phyloP scores from a whole-genome alignment of 2,329 filamentous ascomycete species.

The Tolypocladium ovalisporum region DNA sequence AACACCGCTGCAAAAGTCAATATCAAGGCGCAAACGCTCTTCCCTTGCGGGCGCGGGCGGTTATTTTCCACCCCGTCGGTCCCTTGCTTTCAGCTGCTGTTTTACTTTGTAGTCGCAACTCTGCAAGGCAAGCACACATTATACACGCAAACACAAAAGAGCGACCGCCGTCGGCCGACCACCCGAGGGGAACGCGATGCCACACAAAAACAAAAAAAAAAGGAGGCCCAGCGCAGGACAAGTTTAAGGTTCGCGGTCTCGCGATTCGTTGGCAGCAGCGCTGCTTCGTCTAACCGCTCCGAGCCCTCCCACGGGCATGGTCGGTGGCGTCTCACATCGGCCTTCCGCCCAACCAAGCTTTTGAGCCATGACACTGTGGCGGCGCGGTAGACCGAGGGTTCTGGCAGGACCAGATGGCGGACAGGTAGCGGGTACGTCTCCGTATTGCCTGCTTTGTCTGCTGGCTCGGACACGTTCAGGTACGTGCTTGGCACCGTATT shows the following conservation, averaged over 20 bases:
- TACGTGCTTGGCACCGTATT: background rate
- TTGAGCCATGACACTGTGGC: constrained; percentile 3
- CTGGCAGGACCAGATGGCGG: background rate
- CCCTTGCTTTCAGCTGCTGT: background rate
- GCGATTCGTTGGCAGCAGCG: constrained; percentile 1
- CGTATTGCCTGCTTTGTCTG: background rate
- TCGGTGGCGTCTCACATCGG: constrained; percentile 1
- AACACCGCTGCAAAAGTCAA: background rate
- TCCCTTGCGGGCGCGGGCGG: background rate
- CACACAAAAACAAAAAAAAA: background rate
- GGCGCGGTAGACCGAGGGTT: background rate
- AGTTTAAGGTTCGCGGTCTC: background rate
- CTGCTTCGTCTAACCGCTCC: background rate
- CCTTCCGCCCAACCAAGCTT: background rate
- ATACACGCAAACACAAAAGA: background rate
- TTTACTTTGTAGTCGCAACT: background rate
- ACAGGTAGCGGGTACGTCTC: background rate
- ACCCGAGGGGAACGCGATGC: background rate
- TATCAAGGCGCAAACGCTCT: background rate
- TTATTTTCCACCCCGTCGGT: background rate
- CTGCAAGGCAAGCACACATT: background rate
- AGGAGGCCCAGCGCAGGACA: background rate
- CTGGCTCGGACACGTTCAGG: background rate
- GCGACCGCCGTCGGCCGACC: background rate
- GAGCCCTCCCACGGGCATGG: background rate